These are phyloP conservation scores for Diophrys sp. DNA, from an alignment of 73 alveolate species.

Conservation along the genomic window DNA sequence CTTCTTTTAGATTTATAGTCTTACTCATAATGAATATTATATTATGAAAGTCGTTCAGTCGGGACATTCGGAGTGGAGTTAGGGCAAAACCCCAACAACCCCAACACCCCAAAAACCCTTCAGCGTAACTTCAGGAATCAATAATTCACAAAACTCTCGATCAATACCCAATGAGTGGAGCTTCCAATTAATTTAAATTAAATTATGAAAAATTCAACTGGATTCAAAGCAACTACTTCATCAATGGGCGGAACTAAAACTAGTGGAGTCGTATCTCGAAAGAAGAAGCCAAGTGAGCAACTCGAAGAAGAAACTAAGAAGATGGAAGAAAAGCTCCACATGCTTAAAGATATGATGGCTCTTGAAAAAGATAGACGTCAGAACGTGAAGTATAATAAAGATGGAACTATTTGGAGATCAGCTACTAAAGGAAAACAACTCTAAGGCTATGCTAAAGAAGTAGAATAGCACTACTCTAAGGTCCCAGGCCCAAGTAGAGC, in stretches of 20 bases:
- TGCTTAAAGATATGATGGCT: slow-evolving; percentile 49
- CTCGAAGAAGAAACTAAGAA: slow-evolving; percentile 48
- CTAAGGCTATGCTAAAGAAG: slow-evolving; percentile 53
- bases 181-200: slow-evolving; percentile 21
- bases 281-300: slow-evolving; percentile 26
- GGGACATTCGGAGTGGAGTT: slow-evolving; percentile 13
- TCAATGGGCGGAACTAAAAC: slow-evolving; percentile 3
- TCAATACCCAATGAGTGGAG: not conserved
- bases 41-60: slow-evolving; percentile 9
- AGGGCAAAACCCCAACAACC: slow-evolving; percentile 13
- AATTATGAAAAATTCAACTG: slow-evolving; percentile 40
- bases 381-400: slow-evolving; percentile 6
- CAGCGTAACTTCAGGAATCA: too few relatives aligned
- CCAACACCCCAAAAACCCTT: slow-evolving; percentile 57
- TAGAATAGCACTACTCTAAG: slow-evolving; percentile 33
- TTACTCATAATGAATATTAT: not conserved
- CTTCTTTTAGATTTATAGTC: not conserved
- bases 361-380: slow-evolving; percentile 42
- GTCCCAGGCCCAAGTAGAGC: too few relatives aligned
- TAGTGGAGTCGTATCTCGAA: too few relatives aligned
- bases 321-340: slow-evolving; percentile 47
- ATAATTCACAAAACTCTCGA: not conserved
- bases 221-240: slow-evolving; percentile 15
- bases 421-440: slow-evolving; percentile 40
- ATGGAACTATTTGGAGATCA: slow-evolving; percentile 52